These are phyloP conservation scores for Oldenlandia corymbosa DNA, from an alignment of 257 asterid species.

Conservation along the genomic window DNA sequence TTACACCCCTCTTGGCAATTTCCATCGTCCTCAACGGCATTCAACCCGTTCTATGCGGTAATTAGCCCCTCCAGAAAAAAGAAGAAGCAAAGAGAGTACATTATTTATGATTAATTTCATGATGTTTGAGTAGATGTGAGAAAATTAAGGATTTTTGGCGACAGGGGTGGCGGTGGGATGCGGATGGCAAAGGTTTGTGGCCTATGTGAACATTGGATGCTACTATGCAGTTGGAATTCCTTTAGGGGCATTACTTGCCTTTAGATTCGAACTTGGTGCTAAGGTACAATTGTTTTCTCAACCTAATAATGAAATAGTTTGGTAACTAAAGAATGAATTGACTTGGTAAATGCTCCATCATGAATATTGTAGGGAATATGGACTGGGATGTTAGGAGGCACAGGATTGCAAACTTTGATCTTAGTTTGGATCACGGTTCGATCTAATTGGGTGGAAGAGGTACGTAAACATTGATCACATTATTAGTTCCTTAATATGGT, in stretches of 20 bases:
- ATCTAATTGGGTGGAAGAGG: conserved; percentile 35
- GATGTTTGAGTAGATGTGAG: no score
- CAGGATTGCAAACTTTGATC: conserved; percentile 25
- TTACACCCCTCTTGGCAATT: conserved; percentile 31
- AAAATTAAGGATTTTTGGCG: no score
- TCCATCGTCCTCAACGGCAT: conserved; percentile 30
- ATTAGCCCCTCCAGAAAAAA: no score
- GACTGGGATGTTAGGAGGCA: conserved; percentile 34
- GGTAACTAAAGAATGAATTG: no score
- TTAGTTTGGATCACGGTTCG: conserved; percentile 24
- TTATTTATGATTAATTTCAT: no score
- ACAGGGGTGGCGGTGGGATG: conserved; percentile 38
- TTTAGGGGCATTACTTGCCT: conserved; percentile 22
- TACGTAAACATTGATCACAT: conserved; percentile 3
- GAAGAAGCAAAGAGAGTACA: no score
- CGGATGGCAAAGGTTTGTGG: conserved; percentile 36
- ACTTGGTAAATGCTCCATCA: background rate
- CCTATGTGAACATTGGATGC: conserved; percentile 33
- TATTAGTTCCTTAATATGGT: no score
- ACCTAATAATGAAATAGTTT: no score
- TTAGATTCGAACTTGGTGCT: conserved; percentile 20
- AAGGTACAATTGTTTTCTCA: no score
- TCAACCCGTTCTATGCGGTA: conserved; percentile 39
- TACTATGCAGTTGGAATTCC: conserved; percentile 29
- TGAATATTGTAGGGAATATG: conserved; percentile 26